Percentiles rank a stretch among this genome's conserved stretches.
phyloP scores from a whole-genome alignment of 2,329 filamentous ascomycete genomes.

The Colletotrichum spinosum region DNA sequence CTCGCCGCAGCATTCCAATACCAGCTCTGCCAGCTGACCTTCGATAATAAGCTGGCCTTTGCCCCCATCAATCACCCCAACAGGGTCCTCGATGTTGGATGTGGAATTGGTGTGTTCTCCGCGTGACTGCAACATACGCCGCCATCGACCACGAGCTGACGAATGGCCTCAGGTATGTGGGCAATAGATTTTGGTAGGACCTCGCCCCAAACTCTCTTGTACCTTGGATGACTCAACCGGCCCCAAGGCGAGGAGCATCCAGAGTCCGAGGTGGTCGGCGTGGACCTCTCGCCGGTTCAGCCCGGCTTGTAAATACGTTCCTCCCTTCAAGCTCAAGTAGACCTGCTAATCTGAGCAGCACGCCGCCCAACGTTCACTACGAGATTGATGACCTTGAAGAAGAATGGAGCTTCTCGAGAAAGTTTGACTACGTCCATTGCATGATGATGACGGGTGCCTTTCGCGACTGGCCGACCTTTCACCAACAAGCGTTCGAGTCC shows the following conservation, averaged over 20 bases:
- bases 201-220: background rate
- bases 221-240: conserved; percentile 1
- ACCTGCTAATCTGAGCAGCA: conserved; percentile 27
- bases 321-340: too few relatives aligned
- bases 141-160: background rate
- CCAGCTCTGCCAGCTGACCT: conserved; percentile 53
- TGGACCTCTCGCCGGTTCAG: conserved; percentile 62
- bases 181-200: conserved; percentile 59
- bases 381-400: conserved; percentile 70
- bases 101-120: conserved; percentile 55
- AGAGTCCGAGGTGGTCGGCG: conserved; percentile 53
- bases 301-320: conserved; percentile 40
- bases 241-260: conserved; percentile 53
- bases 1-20: conserved; percentile 47
- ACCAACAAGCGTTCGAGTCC: conserved; percentile 40
- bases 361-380: conserved; percentile 59
- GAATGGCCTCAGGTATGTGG: conserved; percentile 55
- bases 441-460: conserved; percentile 47
- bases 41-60: conserved; percentile 56
- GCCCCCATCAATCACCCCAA: conserved; percentile 56
- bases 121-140: background rate
- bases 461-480: conserved; percentile 43
- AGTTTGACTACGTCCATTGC: conserved; percentile 51
- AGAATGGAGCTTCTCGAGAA: conserved; percentile 51
- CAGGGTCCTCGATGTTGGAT: conserved; percentile 62